Base-by-base conservation (phyloP, 805 yeast species). In the Monosporozyma aquatica region DNA sequence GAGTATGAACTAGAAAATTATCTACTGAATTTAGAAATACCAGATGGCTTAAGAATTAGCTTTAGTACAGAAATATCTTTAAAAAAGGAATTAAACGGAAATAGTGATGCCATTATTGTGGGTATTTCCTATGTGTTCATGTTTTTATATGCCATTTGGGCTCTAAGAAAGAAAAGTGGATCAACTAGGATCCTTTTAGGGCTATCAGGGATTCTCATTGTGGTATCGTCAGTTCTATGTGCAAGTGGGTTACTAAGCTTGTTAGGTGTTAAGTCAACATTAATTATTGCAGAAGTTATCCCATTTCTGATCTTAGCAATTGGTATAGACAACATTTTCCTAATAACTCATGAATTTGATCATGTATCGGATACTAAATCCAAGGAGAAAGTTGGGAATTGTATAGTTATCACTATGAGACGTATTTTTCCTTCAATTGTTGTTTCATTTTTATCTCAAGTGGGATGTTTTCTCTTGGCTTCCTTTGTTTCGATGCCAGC, bases 281-380 rank as follows among this genome's bases (percentile, higher is more conserved):
- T 90, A 34, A 89, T 90, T 49, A 87, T 90, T 44, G 97, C 97
- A 2, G 97, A 92, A 59, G 98, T 90, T 5, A 90, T 90, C 26
- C 97, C 97, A 8, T 90, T 90, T 56, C 67, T 90, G 53, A 83
- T 90, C 11, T 69, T 90, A 44, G 98, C 98, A 0, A 80, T 90
- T 43, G 98, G 98, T n/a, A 87, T 90, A 22, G 98, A 90, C 64
- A 90, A 90, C 59, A 84, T 90, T 21, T 92, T 89, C 56, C 66
- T 90, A 49, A 76, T 90, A 17, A 81, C 87, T 1, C 89, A 89
- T 57, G 95, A 87, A 54, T 67, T 85, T 38, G 75, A 78, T 34
- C 64, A 70, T 15, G 72, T 79, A 23, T 74, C 74, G 37, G 70
- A 64, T 10, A 50, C 70, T 2, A 58, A 65, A 37, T 74, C 77